Evolutionary conservation across 1,284 basidiomycete species (phyloP).

Genomic region (Coniophora puteana): DNA sequence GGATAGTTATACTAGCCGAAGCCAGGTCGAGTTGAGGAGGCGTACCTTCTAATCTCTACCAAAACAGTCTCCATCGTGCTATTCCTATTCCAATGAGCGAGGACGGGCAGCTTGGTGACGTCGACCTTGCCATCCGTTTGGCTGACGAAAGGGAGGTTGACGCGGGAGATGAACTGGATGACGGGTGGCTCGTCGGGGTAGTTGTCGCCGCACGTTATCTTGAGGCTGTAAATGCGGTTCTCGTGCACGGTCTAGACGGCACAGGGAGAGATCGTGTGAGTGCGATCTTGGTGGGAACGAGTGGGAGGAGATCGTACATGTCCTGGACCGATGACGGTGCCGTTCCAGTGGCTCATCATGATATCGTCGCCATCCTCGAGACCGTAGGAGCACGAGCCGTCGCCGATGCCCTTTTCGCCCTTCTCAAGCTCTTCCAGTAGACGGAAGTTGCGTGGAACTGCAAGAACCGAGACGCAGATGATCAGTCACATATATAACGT

Average conservation of each 20-base stretch:
- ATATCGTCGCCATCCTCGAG: conserved; percentile 91
- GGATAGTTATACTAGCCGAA: too few relatives aligned
- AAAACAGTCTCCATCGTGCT: conserved; percentile 84
- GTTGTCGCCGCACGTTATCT: conserved; percentile 78
- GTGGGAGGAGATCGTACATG: conserved; percentile 58
- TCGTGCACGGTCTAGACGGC: conserved; percentile 84
- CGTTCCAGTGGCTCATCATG: conserved; percentile 98
- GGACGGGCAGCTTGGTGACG: conserved; percentile 60
- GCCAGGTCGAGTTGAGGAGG: background rate
- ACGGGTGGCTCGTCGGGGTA: conserved; percentile 84
- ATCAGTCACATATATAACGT: background rate
- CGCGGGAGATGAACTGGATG: conserved; percentile 85
- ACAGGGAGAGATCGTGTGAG: conserved; percentile 19
- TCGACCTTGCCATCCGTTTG: conserved; percentile 78
- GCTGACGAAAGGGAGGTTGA: conserved; percentile 95
- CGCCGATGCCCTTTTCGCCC: conserved; percentile 98
- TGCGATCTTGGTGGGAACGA: conserved; percentile 12
- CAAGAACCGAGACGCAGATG: background rate
- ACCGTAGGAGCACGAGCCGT: conserved; percentile 96
- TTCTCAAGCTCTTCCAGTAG: conserved; percentile 98
- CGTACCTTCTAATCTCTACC: conserved; percentile 85
- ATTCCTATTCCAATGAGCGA: conserved; percentile 72
- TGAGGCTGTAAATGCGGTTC: conserved; percentile 97
- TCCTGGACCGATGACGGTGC: conserved; percentile 97
- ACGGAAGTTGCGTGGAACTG: conserved; percentile 95